Evolutionary conservation across 2,329 filamentous ascomycete genomes (phyloP).

Genomic region (Alternaria conjuncta): DNA sequence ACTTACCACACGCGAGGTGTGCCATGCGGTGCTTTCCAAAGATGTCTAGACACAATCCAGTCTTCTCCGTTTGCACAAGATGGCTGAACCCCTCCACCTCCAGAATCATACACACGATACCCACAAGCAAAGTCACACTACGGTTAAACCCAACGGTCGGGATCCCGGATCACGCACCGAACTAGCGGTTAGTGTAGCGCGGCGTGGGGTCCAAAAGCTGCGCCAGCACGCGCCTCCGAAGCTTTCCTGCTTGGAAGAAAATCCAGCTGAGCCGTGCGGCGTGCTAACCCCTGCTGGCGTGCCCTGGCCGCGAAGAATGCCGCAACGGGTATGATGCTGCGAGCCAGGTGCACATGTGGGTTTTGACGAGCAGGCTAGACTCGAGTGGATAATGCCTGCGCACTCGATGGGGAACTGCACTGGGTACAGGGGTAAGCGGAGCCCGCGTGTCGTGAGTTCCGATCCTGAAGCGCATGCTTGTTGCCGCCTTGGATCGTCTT

Average conservation of each 20-base stretch:
- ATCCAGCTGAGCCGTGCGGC: neutral
- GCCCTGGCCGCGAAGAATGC: slow-evolving; percentile 8
- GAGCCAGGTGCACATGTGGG: slow-evolving; percentile 2
- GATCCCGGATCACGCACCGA: slow-evolving; percentile 1
- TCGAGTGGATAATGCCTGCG: neutral
- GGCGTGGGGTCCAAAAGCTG: slow-evolving; percentile 8
- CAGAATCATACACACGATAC: neutral
- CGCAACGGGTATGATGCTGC: slow-evolving; percentile 9
- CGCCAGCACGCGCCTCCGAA: neutral
- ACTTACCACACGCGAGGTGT: neutral
- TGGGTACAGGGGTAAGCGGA: slow-evolving; percentile 4
- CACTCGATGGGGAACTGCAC: neutral
- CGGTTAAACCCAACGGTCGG: slow-evolving; percentile 6
- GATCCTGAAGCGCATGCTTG: neutral
- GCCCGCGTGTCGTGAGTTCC: neutral
- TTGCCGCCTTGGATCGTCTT: neutral
- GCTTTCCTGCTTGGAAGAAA: neutral
- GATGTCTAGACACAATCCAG: neutral
- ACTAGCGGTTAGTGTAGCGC: neutral
- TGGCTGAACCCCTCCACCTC: neutral
- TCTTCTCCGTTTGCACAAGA: neutral
- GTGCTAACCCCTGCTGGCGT: slow-evolving; percentile 5
- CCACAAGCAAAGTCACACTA: neutral
- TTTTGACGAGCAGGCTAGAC: neutral
- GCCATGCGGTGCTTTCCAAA: neutral